Evolutionary conservation across 495 filamentous ascomycete species (phyloP).

Genomic region (Lasiosphaeria miniovina): DNA sequence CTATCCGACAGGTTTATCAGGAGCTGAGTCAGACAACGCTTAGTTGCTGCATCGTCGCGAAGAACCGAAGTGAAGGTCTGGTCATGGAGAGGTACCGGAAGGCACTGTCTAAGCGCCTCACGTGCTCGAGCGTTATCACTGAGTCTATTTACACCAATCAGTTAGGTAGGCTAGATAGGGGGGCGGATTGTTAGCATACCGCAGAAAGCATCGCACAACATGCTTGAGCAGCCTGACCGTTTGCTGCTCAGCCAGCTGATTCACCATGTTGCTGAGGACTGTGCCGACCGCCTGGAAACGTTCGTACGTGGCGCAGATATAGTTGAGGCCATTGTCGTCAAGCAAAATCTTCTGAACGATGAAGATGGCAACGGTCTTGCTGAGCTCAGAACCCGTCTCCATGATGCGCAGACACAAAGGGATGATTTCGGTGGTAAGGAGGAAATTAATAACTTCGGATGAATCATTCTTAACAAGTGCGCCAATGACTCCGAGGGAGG

Average conservation of each 20-base stretch:
- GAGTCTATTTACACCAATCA: slow-evolving; percentile 50
- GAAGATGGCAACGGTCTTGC: slow-evolving; percentile 99
- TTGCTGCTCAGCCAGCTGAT: slow-evolving; percentile 94
- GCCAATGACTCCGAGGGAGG: slow-evolving; percentile 96
- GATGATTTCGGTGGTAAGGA: slow-evolving; percentile 98
- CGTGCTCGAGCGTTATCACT: slow-evolving; percentile 95
- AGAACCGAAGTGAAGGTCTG: slow-evolving; percentile 96
- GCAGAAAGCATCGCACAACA: slow-evolving; percentile 93
- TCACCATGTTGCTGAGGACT: slow-evolving; percentile 97
- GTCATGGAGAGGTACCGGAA: slow-evolving; percentile 93
- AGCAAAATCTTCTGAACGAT: slow-evolving; percentile 99
- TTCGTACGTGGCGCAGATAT: slow-evolving; percentile 99
- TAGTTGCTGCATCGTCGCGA: slow-evolving; percentile 95
- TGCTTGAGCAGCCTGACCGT: slow-evolving; percentile 96
- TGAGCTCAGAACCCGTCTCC: slow-evolving; percentile 97
- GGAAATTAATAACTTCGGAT: slow-evolving; percentile 97
- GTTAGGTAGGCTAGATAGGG: slow-evolving; percentile 11
- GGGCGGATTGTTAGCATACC: slow-evolving; percentile 49
- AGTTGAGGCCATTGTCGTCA: slow-evolving; percentile 94
- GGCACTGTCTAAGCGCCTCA: slow-evolving; percentile 92
- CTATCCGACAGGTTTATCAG: slow-evolving; percentile 96
- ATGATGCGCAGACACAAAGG: slow-evolving; percentile 97
- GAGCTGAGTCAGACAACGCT: slow-evolving; percentile 94
- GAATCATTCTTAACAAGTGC: slow-evolving; percentile 99
- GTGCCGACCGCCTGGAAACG: slow-evolving; percentile 99